phyloP scores from a whole-genome alignment of 2,329 filamentous ascomycete genomes.

The Claviceps maximensis region DNA sequence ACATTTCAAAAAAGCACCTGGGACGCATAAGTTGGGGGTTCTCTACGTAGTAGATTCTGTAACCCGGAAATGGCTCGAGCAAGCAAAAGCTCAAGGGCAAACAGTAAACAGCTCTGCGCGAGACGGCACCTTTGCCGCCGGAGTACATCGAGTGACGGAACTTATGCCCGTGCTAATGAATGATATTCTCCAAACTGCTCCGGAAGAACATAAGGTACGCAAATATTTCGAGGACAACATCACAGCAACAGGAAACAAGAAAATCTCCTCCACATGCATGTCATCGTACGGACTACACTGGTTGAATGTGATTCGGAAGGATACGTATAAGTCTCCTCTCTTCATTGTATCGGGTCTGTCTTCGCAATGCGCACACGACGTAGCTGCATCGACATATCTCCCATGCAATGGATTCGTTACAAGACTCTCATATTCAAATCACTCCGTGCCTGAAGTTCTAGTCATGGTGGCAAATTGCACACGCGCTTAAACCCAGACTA shows the following conservation, averaged over 20 bases:
- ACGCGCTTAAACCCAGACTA: slow-evolving; percentile 11
- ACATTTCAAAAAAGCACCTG: slow-evolving; percentile 88
- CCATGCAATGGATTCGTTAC: background rate
- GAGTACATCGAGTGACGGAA: slow-evolving; percentile 93
- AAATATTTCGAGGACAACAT: slow-evolving; percentile 12
- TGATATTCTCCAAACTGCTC: slow-evolving; percentile 80
- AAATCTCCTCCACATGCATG: background rate
- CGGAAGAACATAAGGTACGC: slow-evolving; percentile 94
- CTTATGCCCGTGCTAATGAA: slow-evolving; percentile 88
- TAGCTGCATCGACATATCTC: background rate
- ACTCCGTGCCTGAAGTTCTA: background rate
- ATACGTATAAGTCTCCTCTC: background rate
- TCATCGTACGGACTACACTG: background rate
- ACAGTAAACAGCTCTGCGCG: slow-evolving; percentile 65
- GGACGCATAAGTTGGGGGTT: slow-evolving; percentile 94
- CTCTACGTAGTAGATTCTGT: slow-evolving; percentile 99
- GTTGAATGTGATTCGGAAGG: background rate
- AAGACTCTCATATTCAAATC: background rate
- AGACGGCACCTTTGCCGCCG: slow-evolving; percentile 88
- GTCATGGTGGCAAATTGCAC: slow-evolving; percentile 12
- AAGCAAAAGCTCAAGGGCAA: slow-evolving; percentile 77
- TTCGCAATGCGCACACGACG: background rate
- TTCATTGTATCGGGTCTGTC: background rate
- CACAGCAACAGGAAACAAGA: background rate
- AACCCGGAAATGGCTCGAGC: slow-evolving; percentile 96